These are phyloP conservation scores for Cryptococcus hybrid DNA, from an alignment of 1,284 basidiomycete species.

Conservation along the genomic window DNA sequence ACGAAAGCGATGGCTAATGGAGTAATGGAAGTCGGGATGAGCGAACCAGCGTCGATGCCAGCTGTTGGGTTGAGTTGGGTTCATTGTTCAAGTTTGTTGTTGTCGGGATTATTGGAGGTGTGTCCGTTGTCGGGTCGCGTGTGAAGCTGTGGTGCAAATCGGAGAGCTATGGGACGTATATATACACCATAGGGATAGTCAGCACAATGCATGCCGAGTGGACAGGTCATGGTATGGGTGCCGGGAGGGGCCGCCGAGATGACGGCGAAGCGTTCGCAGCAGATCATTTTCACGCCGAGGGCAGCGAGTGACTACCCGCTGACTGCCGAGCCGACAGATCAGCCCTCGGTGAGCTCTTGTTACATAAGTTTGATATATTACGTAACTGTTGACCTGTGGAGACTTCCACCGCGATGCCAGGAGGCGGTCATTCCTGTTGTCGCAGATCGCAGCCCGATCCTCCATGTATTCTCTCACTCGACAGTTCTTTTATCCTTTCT, in stretches of 20 bases:
- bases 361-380: not conserved
- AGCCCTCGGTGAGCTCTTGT: not conserved
- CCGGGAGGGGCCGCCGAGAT: not conserved
- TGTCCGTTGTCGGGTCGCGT: not conserved
- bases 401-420: no score
- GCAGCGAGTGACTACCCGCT: no score
- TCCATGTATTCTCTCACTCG: no score
- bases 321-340: no score
- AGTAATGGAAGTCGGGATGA: constrained; percentile 7
- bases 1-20: constrained; percentile 3
- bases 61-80: constrained; percentile 9
- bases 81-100: constrained; percentile 2
- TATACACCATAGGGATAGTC: not conserved
- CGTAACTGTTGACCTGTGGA: not conserved
- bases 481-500: no score
- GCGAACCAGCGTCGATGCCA: constrained; percentile 6
- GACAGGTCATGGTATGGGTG: not conserved
- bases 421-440: not conserved
- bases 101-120: no score
- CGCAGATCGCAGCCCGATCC: no score
- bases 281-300: not conserved
- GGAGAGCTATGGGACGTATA: not conserved
- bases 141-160: not conserved
- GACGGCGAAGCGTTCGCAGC: not conserved
- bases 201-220: not conserved